Conservation (phyloP, 2,329 filamentous ascomycete species). For the Fusarium sp. region DNA sequence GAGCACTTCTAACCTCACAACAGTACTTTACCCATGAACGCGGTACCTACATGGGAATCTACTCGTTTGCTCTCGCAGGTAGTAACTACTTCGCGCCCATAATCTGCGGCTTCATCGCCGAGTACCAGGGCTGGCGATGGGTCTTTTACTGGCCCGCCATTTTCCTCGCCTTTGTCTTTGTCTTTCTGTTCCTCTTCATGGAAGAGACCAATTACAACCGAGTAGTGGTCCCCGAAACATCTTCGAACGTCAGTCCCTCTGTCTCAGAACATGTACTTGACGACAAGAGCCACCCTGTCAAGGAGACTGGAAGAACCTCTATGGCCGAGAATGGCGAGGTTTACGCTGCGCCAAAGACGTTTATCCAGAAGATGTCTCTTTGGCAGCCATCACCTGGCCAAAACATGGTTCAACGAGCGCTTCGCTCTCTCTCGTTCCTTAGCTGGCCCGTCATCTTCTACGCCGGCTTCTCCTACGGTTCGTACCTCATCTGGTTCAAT, state of each 20-base stretch:
- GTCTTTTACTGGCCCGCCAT: constrained; percentile 55
- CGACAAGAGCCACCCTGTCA: not conserved
- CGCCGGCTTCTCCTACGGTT: constrained; percentile 53
- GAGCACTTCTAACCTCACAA: fast-evolving
- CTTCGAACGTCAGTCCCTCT: not conserved
- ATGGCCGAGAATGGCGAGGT: constrained; percentile 10
- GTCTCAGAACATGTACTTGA: not conserved
- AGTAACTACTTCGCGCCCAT: constrained; percentile 56
- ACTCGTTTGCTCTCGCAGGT: constrained; percentile 51
- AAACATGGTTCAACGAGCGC: constrained; percentile 49
- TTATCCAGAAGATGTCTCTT: constrained; percentile 53
- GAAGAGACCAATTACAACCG: constrained; percentile 66
- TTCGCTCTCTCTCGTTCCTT: constrained; percentile 50
- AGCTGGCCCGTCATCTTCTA: constrained; percentile 55
- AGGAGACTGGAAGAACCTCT: not conserved
- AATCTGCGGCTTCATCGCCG: constrained; percentile 55
- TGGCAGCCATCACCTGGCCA: constrained; percentile 48
- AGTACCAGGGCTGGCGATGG: constrained; percentile 53
- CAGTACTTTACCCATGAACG: constrained; percentile 53
- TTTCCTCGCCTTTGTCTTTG: constrained; percentile 47
- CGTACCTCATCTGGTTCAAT: constrained; percentile 54
- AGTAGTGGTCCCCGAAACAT: not conserved
- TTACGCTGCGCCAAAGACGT: constrained; percentile 47
- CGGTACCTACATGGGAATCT: constrained; percentile 54
- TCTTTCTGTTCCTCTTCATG: constrained; percentile 62